Evolutionary conservation across 2,329 filamentous ascomycete species (phyloP), one percentile per base, ranked within the genome.

Genomic region (Microdochium nivale): DNA sequence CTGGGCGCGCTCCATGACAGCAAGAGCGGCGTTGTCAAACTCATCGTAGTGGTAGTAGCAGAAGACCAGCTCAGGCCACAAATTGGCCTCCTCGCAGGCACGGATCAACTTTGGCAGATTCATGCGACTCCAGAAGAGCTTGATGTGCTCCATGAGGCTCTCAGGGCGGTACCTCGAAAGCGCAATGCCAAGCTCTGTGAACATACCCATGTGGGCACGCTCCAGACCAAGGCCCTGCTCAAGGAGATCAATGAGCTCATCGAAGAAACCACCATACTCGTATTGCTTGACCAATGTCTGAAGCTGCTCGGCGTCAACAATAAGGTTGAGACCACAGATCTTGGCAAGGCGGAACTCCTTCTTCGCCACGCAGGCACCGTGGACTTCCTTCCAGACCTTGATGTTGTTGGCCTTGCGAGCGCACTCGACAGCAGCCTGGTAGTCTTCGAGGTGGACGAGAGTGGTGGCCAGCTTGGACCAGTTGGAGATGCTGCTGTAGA

Each of bases 391-490:
- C 94, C 94, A 99, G 50, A 99, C 94, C 77, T 95, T 96, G 72
- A 96, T 91, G 71, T 90, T 97, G 78, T 97, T 99, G 62, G 94
- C 94, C 75, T 99, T 97, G 68, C 94, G 88, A 25, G 95, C 94
- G 64, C 90, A 96, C 69, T 99, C 94, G 43, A 99, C 94, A 47
- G 94, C 94, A 60, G 90, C 90, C 71, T 99, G 95, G 75, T 99
- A 97, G 61, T 99, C 94, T 58, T 86, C 87, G 7, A 99, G 83
- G 69, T 97, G 90, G n/a, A 99, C 94, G 54, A 97, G 81, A 11
- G 94, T 99, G 11, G 94, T 97, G 14, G 94, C 91, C 62, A 99
- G 84, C 78, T 99, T 99, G 52, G 92, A 92, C 94, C 94, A 99
- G 80, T 99, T 99, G 51, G 94, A 99, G 67, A 99, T 95, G 74